Conservation (phyloP, 495 filamentous ascomycete species). For the Darksidea phi region DNA sequence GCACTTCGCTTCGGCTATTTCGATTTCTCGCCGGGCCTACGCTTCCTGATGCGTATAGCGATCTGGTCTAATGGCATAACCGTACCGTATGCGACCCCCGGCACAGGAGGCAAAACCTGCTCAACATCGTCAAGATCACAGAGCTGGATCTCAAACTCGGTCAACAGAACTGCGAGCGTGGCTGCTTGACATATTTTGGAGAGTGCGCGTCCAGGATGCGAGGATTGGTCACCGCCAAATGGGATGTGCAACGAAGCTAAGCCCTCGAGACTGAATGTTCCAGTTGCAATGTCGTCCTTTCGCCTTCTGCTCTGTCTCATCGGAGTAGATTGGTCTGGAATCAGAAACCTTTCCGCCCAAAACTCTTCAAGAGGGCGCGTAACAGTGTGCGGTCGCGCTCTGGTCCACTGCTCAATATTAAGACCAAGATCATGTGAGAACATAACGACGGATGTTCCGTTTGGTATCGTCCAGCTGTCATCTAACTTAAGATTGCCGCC, state of each 20-base stretch:
- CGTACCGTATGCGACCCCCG: slow-evolving; percentile 3
- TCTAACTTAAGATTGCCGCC: slow-evolving; percentile 8
- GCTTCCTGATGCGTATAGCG: slow-evolving; percentile 8
- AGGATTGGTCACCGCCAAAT: slow-evolving; percentile 11
- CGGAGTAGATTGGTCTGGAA: slow-evolving; percentile 1
- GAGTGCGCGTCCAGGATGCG: neutral
- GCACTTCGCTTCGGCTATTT: neutral
- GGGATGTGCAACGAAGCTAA: slow-evolving; percentile 2
- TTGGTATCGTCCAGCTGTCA: slow-evolving; percentile 9
- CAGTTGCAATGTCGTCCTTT: neutral
- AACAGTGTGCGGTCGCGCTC: slow-evolving; percentile 8
- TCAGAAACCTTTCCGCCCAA: slow-evolving; percentile 21
- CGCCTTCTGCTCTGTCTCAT: neutral
- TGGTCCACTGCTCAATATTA: slow-evolving; percentile 6
- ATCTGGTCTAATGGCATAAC: slow-evolving; percentile 7
- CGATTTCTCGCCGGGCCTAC: neutral
- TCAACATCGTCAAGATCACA: slow-evolving; percentile 4
- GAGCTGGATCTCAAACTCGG: slow-evolving; percentile 12
- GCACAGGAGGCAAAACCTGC: neutral
- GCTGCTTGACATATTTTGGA: slow-evolving; percentile 8
- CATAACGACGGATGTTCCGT: slow-evolving; percentile 3
- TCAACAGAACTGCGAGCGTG: slow-evolving; percentile 7
- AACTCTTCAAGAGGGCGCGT: slow-evolving; percentile 14
- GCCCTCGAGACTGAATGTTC: slow-evolving; percentile 19
- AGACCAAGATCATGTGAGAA: slow-evolving; percentile 14